phyloP scores from a whole-genome alignment of 371 early-diverging fungal genomes.

The Rhizomucor pusillus region DNA sequence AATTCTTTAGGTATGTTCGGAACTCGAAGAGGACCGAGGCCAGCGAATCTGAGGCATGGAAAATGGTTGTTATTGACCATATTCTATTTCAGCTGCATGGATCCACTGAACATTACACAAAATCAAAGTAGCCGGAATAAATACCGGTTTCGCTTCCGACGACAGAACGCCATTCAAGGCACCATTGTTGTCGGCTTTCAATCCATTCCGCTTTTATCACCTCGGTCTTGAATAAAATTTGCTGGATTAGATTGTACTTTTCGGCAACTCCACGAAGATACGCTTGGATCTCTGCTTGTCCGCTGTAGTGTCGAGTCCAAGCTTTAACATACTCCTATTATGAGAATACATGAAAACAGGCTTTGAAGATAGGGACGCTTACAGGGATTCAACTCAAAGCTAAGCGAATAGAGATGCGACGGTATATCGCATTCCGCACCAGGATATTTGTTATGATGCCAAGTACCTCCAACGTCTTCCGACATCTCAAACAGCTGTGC shows the following conservation, averaged over 20 bases:
- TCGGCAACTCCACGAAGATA: constrained; percentile 49
- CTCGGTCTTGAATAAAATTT: constrained; percentile 48
- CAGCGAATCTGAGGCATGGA: constrained; percentile 24
- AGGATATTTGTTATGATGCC: constrained; percentile 63
- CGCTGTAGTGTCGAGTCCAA: constrained; percentile 45
- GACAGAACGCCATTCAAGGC: constrained; percentile 21
- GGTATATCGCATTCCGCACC: constrained; percentile 57
- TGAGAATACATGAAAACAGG: neutral
- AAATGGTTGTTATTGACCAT: constrained; percentile 12
- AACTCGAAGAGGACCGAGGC: constrained; percentile 40
- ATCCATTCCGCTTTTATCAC: constrained; percentile 44
- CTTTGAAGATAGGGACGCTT: constrained; percentile 1
- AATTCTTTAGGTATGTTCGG: constrained; percentile 52
- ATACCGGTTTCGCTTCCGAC: constrained; percentile 5
- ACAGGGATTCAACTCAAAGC: constrained; percentile 46
- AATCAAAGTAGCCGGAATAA: constrained; percentile 21
- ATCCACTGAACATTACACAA: constrained; percentile 21
- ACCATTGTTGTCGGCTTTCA: constrained; percentile 44
- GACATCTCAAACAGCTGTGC: constrained; percentile 55
- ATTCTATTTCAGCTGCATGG: neutral
- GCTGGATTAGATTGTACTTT: constrained; percentile 45
- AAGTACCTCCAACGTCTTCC: constrained; percentile 59
- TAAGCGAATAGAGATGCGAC: constrained; percentile 54
- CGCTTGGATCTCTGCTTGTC: constrained; percentile 46
- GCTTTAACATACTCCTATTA: constrained; percentile 30